Percentiles rank a stretch among this genome's conserved stretches.
phyloP scores from a whole-genome alignment of 129 eudicot genomes.

The Flaveria ramosissima region DNA sequence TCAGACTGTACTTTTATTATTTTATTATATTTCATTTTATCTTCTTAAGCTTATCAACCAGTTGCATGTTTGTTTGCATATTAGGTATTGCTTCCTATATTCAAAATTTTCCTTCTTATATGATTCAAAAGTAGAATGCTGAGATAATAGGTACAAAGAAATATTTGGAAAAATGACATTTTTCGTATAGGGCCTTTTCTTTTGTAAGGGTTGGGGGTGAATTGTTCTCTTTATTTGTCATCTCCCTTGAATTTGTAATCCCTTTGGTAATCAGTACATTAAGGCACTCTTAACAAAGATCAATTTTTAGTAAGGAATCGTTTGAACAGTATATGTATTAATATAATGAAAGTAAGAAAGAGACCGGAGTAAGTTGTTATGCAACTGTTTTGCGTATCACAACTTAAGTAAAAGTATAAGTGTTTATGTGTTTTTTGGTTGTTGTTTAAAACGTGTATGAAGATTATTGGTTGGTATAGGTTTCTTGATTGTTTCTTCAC shows the following conservation, averaged over 20 bases:
- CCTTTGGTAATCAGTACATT: not conserved
- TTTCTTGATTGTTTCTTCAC: constrained; percentile 28
- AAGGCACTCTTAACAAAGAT: not conserved
- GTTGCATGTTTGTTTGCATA: constrained; percentile 33
- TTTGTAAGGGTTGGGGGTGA: too few species aligned
- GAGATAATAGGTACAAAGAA: constrained; percentile 20
- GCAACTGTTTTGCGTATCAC: too few species aligned
- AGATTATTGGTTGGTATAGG: not conserved
- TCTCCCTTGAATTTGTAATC: too few species aligned
- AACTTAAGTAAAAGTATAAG: too few species aligned
- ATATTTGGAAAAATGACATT: constrained; percentile 24
- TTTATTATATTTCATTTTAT: constrained; percentile 22
- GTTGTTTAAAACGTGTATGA: too few species aligned
- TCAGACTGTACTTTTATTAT: constrained; percentile 27
- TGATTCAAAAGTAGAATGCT: constrained; percentile 8
- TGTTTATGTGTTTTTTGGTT: too few species aligned
- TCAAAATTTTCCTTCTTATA: not conserved
- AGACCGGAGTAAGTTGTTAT: not conserved
- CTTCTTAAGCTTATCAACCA: constrained; percentile 23
- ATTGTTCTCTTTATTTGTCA: too few species aligned
- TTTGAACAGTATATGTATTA: too few species aligned
- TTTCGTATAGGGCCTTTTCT: constrained; percentile 7
- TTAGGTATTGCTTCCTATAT: constrained; percentile 2
- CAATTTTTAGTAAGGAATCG: too few species aligned
- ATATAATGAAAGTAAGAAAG: not conserved